A percentile compares a stretch with the other conserved stretches of the same genome.
phyloP scores from a whole-genome alignment of 2,329 filamentous ascomycete species.

The Sporothrix curviconia region DNA sequence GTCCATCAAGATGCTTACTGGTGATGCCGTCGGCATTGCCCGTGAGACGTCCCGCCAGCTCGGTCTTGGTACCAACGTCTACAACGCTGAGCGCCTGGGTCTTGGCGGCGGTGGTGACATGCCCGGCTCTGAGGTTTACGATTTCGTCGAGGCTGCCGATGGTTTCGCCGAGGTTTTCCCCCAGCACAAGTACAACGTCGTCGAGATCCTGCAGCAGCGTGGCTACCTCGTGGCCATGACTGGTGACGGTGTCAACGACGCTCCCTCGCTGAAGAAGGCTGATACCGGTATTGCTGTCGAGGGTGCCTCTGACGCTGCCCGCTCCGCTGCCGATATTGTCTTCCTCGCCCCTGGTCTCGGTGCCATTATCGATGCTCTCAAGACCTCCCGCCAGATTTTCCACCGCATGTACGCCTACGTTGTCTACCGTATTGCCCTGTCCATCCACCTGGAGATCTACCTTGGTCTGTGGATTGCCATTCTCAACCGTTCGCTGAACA shows the following conservation, averaged over 20 bases:
- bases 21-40: conserved; percentile 88
- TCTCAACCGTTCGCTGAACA: conserved; percentile 75
- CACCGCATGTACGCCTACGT: conserved; percentile 97
- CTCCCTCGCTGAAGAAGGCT: conserved; percentile 88
- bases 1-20: conserved; percentile 93
- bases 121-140: conserved; percentile 88
- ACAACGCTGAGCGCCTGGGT: conserved; percentile 88
- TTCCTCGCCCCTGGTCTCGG: conserved; percentile 87
- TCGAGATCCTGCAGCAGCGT: conserved; percentile 88
- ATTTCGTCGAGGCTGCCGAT: conserved; percentile 92
- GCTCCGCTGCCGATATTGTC: conserved; percentile 87
- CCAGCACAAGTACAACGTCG: conserved; percentile 91
- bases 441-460: conserved; percentile 86
- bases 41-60: conserved; percentile 87
- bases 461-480: conserved; percentile 88
- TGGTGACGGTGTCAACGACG: conserved; percentile 92
- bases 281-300: conserved; percentile 94
- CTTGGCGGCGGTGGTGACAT: conserved; percentile 85
- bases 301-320: conserved; percentile 83
- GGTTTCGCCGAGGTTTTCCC: conserved; percentile 93
- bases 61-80: conserved; percentile 86
- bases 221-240: conserved; percentile 94
- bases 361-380: conserved; percentile 86
- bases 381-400: conserved; percentile 91
- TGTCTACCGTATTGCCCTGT: conserved; percentile 89